Evolutionary conservation across 2,329 filamentous ascomycete species (phyloP).

Genomic region (Aspergillus luchuensis): DNA sequence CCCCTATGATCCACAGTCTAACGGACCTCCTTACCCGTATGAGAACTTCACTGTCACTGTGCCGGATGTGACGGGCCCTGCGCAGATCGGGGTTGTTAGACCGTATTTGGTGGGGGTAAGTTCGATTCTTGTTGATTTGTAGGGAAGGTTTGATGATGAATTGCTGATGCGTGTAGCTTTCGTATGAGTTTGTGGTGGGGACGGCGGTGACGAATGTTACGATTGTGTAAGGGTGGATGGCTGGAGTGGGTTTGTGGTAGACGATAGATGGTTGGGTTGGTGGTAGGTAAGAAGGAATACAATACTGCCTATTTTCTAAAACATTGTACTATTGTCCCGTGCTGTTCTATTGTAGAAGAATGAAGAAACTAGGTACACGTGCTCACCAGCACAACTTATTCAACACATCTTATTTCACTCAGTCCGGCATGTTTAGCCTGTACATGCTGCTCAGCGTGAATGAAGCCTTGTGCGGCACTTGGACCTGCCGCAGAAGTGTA

Average conservation of each 20-base stretch:
- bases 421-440: no score
- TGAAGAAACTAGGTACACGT: no score
- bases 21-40: not conserved
- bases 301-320: no score
- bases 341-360: no score
- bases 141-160: not conserved
- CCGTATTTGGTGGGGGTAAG: slow-evolving; percentile 2
- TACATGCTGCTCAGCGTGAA: no score
- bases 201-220: not conserved
- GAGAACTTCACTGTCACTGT: not conserved
- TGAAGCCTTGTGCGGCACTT: no score
- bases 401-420: no score
- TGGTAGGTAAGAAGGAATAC: not conserved
- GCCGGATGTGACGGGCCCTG: not conserved
- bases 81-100: not conserved
- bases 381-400: no score
- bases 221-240: not conserved
- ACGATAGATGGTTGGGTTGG: not conserved
- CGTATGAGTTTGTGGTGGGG: not conserved
- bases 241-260: not conserved
- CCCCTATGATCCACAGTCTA: not conserved
- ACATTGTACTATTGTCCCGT: no score
- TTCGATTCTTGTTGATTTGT: fast-evolving
- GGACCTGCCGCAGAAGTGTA: no score
- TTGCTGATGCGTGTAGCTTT: not conserved